Conservation (phyloP, 805 yeast genomes). For the Cyberlindnera petersonii region DNA sequence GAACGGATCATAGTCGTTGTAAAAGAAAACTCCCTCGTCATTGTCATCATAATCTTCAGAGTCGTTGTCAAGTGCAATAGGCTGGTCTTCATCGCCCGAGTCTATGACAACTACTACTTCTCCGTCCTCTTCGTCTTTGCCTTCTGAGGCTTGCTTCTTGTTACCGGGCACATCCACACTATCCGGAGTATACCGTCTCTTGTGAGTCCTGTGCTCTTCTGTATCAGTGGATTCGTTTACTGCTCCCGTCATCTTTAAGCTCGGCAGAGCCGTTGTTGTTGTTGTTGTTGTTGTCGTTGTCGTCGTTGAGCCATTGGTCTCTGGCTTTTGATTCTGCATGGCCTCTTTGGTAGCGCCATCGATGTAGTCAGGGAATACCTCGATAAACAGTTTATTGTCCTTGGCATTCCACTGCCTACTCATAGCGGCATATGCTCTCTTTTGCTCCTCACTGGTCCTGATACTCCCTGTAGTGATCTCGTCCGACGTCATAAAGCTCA, state of each 20-base stretch:
- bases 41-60: too few relatives aligned
- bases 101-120: slow-evolving; percentile 5
- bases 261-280: not conserved
- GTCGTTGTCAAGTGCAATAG: slow-evolving; percentile 7
- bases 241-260: not conserved
- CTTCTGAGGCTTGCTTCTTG: too few relatives aligned
- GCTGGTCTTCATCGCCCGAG: slow-evolving; percentile 1
- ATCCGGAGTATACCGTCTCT: slow-evolving; percentile 7
- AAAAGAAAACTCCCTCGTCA: slow-evolving; percentile 11
- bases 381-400: slow-evolving; percentile 40
- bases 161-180: not conserved
- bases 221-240: not conserved
- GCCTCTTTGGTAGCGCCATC: slow-evolving; percentile 7
- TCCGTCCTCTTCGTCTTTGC: too few relatives aligned
- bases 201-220: not conserved
- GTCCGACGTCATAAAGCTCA: slow-evolving; percentile 86
- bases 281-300: not conserved
- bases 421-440: slow-evolving; percentile 48
- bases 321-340: not conserved
- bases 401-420: slow-evolving; percentile 37
- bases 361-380: slow-evolving; percentile 50
- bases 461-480: slow-evolving; percentile 85
- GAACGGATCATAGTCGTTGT: slow-evolving; percentile 9
- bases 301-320: not conserved
- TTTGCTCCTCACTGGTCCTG: slow-evolving; percentile 51